Conservation (phyloP, 768 basidiomycete genomes). For the Suillus discolor region DNA sequence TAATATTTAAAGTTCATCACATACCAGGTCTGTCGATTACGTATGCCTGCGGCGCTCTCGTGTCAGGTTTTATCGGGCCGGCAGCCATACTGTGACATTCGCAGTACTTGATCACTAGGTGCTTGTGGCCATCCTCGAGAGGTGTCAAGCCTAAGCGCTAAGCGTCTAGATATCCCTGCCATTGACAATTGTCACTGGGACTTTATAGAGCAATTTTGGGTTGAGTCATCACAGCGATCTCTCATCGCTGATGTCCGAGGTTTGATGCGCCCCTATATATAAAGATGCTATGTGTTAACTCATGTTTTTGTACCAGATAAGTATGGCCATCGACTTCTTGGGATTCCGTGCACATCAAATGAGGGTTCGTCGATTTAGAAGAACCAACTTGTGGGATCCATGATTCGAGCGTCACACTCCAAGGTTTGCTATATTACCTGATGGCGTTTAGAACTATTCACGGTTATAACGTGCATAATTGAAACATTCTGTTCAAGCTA, state of each 20-base stretch:
- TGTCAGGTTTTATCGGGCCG: constrained; percentile 4
- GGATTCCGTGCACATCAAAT: not conserved
- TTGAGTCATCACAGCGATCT: not conserved
- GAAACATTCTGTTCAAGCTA: not conserved
- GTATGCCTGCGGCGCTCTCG: not conserved
- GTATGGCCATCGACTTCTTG: not conserved
- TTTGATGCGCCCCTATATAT: not conserved
- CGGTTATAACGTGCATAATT: too few species aligned
- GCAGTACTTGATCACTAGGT: constrained; percentile 8
- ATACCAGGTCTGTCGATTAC: constrained; percentile 22
- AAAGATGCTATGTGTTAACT: not conserved
- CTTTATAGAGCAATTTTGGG: constrained; percentile 44
- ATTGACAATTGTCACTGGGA: constrained; percentile 42
- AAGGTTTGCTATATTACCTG: not conserved
- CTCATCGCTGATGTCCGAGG: not conserved
- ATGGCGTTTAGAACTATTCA: too few species aligned
- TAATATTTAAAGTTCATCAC: constrained; percentile 19
- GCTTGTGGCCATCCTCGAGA: constrained; percentile 15
- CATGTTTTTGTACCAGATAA: not conserved
- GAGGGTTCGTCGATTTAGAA: not conserved
- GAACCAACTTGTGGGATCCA: not conserved
- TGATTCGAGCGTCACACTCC: not conserved
- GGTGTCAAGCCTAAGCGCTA: constrained; percentile 4
- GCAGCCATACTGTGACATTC: constrained; percentile 2
- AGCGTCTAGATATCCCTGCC: constrained; percentile 34